Conservation (phyloP, 345 rosid genomes). For the Gossypium herbaceum region DNA sequence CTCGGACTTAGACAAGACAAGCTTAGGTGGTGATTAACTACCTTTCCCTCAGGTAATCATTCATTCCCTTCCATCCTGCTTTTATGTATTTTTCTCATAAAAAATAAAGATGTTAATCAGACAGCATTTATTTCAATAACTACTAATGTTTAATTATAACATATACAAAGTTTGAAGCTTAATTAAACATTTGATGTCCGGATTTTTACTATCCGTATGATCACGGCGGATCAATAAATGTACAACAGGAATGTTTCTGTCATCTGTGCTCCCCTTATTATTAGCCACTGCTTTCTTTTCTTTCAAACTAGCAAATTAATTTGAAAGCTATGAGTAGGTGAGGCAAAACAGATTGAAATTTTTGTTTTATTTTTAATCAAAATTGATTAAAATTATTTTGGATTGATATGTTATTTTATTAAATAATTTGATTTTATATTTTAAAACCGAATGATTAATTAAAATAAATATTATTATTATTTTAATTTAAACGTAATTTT, state of each 20-base stretch:
- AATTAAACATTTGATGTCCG: background rate
- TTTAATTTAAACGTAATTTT: no score
- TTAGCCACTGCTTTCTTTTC: background rate
- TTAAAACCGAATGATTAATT: no score
- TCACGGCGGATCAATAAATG: slow-evolving; percentile 18
- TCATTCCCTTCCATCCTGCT: background rate
- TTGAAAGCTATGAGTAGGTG: slow-evolving; percentile 5
- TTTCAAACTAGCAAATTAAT: background rate
- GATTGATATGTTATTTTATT: background rate
- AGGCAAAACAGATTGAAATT: background rate
- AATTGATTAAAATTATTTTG: no score
- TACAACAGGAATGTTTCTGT: background rate
- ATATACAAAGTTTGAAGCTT: background rate
- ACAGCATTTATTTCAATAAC: background rate
- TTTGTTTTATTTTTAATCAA: background rate
- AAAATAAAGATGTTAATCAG: background rate
- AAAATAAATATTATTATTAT: no score
- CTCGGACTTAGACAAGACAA: slow-evolving; percentile 9
- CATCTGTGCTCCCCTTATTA: background rate
- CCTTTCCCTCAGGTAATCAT: slow-evolving; percentile 6
- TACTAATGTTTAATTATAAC: background rate
- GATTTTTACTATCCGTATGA: background rate
- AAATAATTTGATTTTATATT: no score
- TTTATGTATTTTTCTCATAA: no score
- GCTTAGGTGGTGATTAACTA: slow-evolving; percentile 14